A percentile compares a stretch with the other conserved stretches of the same genome.
phyloP scores from a whole-genome alignment of 2,329 filamentous ascomycete species.

The Microcera coccophila region DNA sequence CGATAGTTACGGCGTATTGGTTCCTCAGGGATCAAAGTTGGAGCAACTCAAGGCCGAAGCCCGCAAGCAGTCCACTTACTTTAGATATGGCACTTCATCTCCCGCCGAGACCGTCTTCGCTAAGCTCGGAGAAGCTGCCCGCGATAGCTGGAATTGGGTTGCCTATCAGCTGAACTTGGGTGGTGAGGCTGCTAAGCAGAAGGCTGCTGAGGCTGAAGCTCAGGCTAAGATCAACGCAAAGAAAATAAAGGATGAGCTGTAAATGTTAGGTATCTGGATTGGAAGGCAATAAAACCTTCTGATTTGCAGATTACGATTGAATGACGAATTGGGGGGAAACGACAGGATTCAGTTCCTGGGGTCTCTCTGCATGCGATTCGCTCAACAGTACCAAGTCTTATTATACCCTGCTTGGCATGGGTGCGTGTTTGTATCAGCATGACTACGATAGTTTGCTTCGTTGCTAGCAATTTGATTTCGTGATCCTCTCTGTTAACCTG shows the following conservation, averaged over 20 bases:
- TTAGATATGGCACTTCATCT: slow-evolving; percentile 68
- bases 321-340: neutral
- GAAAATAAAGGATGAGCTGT: slow-evolving; percentile 48
- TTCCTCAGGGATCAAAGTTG: slow-evolving; percentile 63
- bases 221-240: slow-evolving; percentile 29
- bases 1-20: slow-evolving; percentile 68
- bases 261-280: slow-evolving; percentile 17
- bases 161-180: slow-evolving; percentile 46
- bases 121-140: slow-evolving; percentile 52
- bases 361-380: too few species aligned
- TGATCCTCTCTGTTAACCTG: too few species aligned
- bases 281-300: neutral
- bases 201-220: slow-evolving; percentile 37
- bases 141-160: slow-evolving; percentile 50
- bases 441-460: neutral
- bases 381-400: too few species aligned
- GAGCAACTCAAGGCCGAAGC: slow-evolving; percentile 69
- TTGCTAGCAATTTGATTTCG: neutral
- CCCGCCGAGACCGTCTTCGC: slow-evolving; percentile 64
- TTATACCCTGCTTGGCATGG: too few species aligned
- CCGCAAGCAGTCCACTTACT: slow-evolving; percentile 70
- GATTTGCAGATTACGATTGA: neutral
- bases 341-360: neutral
- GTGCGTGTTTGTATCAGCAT: neutral
- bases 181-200: slow-evolving; percentile 46